Evolutionary conservation across 2,329 filamentous ascomycete genomes (phyloP).

Genomic region (Westerdykella sp.): DNA sequence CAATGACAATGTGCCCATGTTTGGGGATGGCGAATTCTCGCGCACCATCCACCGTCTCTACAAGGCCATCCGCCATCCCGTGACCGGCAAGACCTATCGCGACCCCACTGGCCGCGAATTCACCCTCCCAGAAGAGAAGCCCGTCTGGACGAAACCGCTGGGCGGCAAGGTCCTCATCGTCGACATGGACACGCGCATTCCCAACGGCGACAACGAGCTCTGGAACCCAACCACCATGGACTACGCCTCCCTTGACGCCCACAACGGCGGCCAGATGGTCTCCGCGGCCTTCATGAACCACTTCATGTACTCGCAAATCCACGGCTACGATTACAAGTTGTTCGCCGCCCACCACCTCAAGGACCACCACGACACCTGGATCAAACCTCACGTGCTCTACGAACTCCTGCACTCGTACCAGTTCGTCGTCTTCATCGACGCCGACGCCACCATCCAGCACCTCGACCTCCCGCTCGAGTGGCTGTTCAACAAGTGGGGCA

Average conservation of each 20-base stretch:
- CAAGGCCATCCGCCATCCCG: neutral
- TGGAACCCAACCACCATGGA: slow-evolving; percentile 4
- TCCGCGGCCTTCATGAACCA: slow-evolving; percentile 6
- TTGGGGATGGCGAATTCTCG: neutral
- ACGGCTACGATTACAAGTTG: slow-evolving; percentile 40
- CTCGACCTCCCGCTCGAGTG: slow-evolving; percentile 39
- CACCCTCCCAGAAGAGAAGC: neutral
- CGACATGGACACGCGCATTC: slow-evolving; percentile 11
- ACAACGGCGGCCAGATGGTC: neutral
- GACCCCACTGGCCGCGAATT: neutral
- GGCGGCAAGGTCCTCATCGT: slow-evolving; percentile 7
- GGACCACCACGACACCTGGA: slow-evolving; percentile 35
- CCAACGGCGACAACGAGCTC: slow-evolving; percentile 15
- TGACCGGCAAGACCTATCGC: neutral
- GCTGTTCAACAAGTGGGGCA: slow-evolving; percentile 39
- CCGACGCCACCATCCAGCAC: slow-evolving; percentile 37
- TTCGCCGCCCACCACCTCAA: slow-evolving; percentile 24
- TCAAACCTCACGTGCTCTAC: slow-evolving; percentile 20
- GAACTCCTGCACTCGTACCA: slow-evolving; percentile 11
- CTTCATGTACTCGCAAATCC: slow-evolving; percentile 24
- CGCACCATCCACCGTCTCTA: neutral
- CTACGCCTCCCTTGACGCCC: slow-evolving; percentile 1
- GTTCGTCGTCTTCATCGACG: slow-evolving; percentile 39
- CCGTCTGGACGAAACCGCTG: slow-evolving; percentile 1
- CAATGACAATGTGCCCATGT: neutral